Conservation (phyloP, 177 flowering plant species). For the Vitis hybrid region DNA sequence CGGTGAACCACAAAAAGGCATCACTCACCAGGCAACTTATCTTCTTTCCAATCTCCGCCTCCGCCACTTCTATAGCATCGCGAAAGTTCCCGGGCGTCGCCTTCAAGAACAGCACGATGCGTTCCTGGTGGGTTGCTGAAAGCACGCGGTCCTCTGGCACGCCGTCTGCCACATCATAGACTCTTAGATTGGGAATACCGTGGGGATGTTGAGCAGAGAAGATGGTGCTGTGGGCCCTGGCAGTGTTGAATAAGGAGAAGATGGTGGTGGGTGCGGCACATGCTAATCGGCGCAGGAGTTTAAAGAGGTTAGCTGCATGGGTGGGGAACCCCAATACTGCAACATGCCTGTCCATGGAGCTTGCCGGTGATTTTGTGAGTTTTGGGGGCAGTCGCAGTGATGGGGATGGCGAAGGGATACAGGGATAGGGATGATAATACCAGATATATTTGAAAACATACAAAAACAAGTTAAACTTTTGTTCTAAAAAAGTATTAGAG, state of each 20-base stretch:
- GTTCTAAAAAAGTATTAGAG: too few species aligned
- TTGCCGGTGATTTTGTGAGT: too few species aligned
- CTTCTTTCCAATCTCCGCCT: neutral
- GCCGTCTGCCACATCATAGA: conserved; percentile 13
- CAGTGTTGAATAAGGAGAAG: conserved; percentile 19
- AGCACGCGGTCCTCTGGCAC: neutral
- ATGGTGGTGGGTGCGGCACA: neutral
- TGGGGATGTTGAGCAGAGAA: neutral
- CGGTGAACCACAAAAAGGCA: conserved; percentile 11
- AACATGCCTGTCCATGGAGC: conserved; percentile 9
- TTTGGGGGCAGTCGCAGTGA: too few species aligned
- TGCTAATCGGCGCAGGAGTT: conserved; percentile 6
- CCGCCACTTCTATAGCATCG: conserved; percentile 5
- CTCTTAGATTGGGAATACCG: conserved; percentile 5
- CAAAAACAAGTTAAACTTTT: too few species aligned
- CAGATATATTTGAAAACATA: too few species aligned
- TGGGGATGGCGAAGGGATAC: too few species aligned
- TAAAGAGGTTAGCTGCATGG: conserved; percentile 8
- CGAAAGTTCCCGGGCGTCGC: conserved; percentile 1
- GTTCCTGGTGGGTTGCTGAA: conserved; percentile 4
- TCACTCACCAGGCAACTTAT: conserved; percentile 16
- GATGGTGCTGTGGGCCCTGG: neutral
- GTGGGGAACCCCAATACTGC: conserved; percentile 19
- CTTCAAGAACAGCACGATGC: conserved; percentile 2
- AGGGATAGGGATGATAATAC: too few species aligned